These are phyloP conservation scores for Didymella exigua DNA, from an alignment of 2,329 filamentous ascomycete species.

Conservation along the genomic window DNA sequence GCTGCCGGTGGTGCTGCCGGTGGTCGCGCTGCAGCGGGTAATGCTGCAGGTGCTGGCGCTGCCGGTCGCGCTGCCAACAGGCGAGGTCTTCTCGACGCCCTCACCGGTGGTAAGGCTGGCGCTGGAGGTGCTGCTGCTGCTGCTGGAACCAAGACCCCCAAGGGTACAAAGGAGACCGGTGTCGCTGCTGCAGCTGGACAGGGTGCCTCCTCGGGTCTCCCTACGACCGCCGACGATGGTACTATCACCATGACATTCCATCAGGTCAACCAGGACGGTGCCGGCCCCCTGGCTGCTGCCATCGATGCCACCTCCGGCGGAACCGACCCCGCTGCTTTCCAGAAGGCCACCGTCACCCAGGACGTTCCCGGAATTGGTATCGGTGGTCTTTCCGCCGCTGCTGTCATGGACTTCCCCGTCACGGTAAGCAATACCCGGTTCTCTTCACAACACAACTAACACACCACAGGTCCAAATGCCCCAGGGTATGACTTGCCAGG, in stretches of 20 bases:
- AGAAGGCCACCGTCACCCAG: conserved; percentile 63
- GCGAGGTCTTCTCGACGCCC: conserved; percentile 38
- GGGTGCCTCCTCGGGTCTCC: conserved; percentile 62
- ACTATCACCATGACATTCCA: conserved; percentile 68
- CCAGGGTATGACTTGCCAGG: conserved; percentile 69
- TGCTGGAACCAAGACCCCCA: conserved; percentile 55
- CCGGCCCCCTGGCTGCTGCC: conserved; percentile 65
- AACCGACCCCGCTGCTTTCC: conserved; percentile 64
- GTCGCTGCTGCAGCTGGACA: conserved; percentile 61
- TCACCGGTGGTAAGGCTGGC: conserved; percentile 23
- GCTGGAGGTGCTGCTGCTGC: conserved; percentile 22
- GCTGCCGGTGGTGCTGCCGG: neutral
- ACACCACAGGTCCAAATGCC: conserved; percentile 63
- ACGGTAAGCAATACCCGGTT: conserved; percentile 38
- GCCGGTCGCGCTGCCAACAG: conserved; percentile 20
- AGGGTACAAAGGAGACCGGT: conserved; percentile 57
- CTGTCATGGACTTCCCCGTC: conserved; percentile 68
- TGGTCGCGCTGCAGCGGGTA: too few relatives aligned
- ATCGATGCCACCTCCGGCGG: conserved; percentile 69
- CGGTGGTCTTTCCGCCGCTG: conserved; percentile 63
- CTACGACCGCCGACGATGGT: conserved; percentile 66
- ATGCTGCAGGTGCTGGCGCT: neutral
- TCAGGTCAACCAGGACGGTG: conserved; percentile 74
- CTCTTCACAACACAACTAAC: conserved; percentile 4
- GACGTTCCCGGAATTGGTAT: conserved; percentile 66